phyloP scores from a whole-genome alignment of 2,329 filamentous ascomycete species.

The Tolypocladium tropicale region DNA sequence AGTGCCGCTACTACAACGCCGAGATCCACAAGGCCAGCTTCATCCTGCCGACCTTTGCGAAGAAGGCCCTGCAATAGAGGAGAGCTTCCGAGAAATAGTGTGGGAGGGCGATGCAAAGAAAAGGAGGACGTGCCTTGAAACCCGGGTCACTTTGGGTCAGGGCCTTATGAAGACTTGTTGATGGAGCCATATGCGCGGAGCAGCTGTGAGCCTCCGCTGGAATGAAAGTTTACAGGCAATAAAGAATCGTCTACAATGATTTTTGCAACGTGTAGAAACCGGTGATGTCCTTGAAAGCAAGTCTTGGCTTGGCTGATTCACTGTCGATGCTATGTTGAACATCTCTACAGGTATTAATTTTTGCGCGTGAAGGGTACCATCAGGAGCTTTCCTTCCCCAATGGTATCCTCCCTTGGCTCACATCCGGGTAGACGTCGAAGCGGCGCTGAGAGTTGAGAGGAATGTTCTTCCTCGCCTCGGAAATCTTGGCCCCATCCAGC shows the following conservation, averaged over 20 bases:
- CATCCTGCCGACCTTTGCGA: slow-evolving; percentile 85
- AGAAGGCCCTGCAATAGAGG: slow-evolving; percentile 56
- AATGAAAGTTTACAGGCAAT: not conserved
- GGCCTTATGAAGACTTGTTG: not conserved
- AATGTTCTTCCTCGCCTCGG: slow-evolving; percentile 69
- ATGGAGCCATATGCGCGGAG: not conserved
- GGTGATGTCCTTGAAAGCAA: not conserved
- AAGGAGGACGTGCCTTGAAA: not conserved
- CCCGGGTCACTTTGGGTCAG: not conserved
- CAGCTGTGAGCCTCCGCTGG: not conserved
- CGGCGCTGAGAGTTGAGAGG: slow-evolving; percentile 75
- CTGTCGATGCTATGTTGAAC: no score
- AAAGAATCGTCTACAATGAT: not conserved
- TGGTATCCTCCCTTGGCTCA: slow-evolving; percentile 50
- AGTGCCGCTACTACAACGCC: slow-evolving; percentile 95
- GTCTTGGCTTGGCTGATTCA: no score
- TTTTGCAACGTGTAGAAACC: not conserved
- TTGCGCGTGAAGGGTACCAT: no score
- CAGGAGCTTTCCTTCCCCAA: slow-evolving; percentile 17
- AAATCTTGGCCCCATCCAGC: slow-evolving; percentile 57
- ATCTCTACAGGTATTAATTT: not conserved
- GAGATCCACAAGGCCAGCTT: slow-evolving; percentile 95
- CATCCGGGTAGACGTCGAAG: slow-evolving; percentile 93
- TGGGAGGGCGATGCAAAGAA: not conserved
- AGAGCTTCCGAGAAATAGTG: not conserved